A percentile compares a stretch with the other conserved stretches of the same genome.
Conservation (phyloP, 768 basidiomycete species). For the Suillus bovinus region DNA sequence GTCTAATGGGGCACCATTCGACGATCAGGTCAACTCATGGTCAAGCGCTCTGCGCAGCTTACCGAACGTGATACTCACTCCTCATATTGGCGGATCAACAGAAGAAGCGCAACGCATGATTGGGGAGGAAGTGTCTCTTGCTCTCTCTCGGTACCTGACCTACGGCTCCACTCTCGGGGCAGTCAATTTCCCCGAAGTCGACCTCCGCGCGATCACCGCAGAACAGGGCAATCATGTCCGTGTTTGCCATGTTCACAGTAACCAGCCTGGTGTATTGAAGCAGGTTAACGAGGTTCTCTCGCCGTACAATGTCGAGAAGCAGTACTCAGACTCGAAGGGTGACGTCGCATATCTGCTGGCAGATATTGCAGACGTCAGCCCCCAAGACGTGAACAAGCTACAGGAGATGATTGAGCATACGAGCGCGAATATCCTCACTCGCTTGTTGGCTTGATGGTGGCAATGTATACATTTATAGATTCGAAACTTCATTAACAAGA, state of each 20-base stretch:
- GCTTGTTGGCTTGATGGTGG: slow-evolving; percentile 64
- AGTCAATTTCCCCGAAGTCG: slow-evolving; percentile 99
- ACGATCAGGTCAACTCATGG: slow-evolving; percentile 88
- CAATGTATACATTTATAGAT: not conserved
- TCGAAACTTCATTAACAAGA: slow-evolving; percentile 17
- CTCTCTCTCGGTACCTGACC: slow-evolving; percentile 86
- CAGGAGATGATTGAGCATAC: slow-evolving; percentile 78
- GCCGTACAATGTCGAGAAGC: slow-evolving; percentile 98
- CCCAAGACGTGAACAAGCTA: slow-evolving; percentile 73
- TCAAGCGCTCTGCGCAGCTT: slow-evolving; percentile 69
- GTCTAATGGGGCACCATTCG: slow-evolving; percentile 87
- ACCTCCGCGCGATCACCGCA: slow-evolving; percentile 86
- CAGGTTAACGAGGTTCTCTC: slow-evolving; percentile 93
- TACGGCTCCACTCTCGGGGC: slow-evolving; percentile 89
- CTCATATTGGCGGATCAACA: slow-evolving; percentile 98
- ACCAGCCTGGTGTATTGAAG: slow-evolving; percentile 92
- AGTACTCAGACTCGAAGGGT: slow-evolving; percentile 96
- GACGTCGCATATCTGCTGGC: slow-evolving; percentile 95
- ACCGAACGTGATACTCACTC: slow-evolving; percentile 94
- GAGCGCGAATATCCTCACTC: slow-evolving; percentile 85
- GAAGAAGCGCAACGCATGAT: slow-evolving; percentile 99
- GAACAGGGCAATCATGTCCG: slow-evolving; percentile 83
- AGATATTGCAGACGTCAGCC: slow-evolving; percentile 90
- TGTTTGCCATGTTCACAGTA: slow-evolving; percentile 93
- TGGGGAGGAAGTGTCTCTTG: slow-evolving; percentile 88